phyloP scores from a whole-genome alignment of 1,284 basidiomycete genomes.

The Moniliophthora roreri region DNA sequence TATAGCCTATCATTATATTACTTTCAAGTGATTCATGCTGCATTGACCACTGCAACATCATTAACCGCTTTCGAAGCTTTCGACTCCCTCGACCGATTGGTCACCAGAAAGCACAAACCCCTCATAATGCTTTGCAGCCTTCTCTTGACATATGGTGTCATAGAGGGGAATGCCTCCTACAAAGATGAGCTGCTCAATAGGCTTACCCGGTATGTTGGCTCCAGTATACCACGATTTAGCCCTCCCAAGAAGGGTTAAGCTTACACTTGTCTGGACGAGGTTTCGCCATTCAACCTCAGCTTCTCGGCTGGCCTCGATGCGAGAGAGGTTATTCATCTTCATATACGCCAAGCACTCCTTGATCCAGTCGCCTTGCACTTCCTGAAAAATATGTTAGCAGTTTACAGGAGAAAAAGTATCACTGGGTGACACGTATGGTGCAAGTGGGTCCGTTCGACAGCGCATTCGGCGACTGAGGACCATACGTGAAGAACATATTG shows the following conservation, averaged over 20 bases:
- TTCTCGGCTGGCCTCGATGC: conserved; percentile 19
- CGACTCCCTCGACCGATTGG: too few species aligned
- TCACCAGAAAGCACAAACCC: conserved; percentile 10
- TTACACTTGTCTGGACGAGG: conserved; percentile 6
- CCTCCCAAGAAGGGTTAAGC: conserved; percentile 2
- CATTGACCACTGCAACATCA: too few species aligned
- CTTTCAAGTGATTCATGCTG: too few species aligned
- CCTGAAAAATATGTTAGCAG: conserved; percentile 13
- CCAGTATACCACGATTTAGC: conserved; percentile 10
- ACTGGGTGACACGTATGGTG: conserved; percentile 16
- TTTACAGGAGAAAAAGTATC: background rate
- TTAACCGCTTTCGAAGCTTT: too few species aligned
- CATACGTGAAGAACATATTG: conserved; percentile 28
- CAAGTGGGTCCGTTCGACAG: conserved; percentile 25
- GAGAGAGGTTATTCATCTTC: conserved; percentile 13
- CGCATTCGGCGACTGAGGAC: conserved; percentile 24
- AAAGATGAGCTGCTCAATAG: conserved; percentile 8
- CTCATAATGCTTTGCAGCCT: conserved; percentile 8
- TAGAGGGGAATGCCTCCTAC: conserved; percentile 11
- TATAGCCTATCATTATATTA: too few species aligned
- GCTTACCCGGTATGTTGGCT: conserved; percentile 12
- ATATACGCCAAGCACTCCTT: conserved; percentile 20
- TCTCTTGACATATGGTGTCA: conserved; percentile 2
- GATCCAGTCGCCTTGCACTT: conserved; percentile 26
- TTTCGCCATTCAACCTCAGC: conserved; percentile 20